Evolutionary conservation across 1,139 yeast genomes (phyloP).

Genomic region (Candida sp.): DNA sequence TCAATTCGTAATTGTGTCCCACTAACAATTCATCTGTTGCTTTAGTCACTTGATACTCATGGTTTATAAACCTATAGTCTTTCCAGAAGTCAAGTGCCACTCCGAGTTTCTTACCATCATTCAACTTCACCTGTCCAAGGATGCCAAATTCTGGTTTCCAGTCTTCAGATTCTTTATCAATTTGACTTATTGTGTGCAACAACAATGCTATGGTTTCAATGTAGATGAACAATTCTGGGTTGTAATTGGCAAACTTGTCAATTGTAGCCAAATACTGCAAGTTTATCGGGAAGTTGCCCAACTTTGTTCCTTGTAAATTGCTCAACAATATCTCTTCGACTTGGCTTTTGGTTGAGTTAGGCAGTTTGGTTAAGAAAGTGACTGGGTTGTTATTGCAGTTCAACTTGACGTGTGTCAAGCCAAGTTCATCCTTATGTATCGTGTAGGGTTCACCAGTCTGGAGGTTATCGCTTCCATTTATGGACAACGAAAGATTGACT

Average conservation of each 20-base stretch:
- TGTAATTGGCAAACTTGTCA: conserved; percentile 36
- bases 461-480: conserved; percentile 29
- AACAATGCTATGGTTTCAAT: conserved; percentile 36
- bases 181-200: conserved; percentile 21
- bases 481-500: conserved; percentile 37
- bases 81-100: conserved; percentile 41
- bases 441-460: conserved; percentile 5
- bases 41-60: conserved; percentile 18
- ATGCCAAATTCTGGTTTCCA: conserved; percentile 29
- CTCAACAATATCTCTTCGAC: conserved; percentile 35
- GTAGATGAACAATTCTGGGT: conserved; percentile 35
- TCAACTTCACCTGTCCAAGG: conserved; percentile 34
- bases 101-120: conserved; percentile 34
- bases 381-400: conserved; percentile 16
- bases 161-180: conserved; percentile 24
- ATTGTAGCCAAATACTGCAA: conserved; percentile 40
- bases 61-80: conserved; percentile 34
- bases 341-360: conserved; percentile 11
- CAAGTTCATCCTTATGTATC: conserved; percentile 7
- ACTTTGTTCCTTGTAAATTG: conserved; percentile 24
- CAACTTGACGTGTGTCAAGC: conserved; percentile 11
- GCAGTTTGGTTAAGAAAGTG: conserved; percentile 17
- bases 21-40: conserved; percentile 6
- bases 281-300: conserved; percentile 40
- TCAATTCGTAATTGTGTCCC: conserved; percentile 18